phyloP scores from a whole-genome alignment of 352 stramenopile genomes.

The Globisporangium spiculum region DNA sequence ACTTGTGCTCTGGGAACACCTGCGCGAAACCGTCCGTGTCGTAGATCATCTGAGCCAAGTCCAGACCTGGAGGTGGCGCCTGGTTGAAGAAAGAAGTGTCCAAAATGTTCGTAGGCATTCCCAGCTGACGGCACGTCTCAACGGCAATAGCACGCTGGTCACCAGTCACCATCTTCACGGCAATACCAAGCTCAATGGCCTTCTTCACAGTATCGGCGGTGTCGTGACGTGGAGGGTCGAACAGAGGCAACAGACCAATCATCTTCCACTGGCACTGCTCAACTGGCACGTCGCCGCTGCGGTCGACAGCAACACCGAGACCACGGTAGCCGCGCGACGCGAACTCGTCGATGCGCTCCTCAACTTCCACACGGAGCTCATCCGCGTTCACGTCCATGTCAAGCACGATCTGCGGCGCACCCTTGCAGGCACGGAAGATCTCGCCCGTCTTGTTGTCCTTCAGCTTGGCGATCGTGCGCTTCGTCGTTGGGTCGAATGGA shows the following conservation, averaged over 20 bases:
- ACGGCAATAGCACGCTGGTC: constrained; percentile 92
- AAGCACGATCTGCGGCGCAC: constrained; percentile 89
- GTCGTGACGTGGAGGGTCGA: constrained; percentile 93
- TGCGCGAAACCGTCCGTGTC: constrained; percentile 93
- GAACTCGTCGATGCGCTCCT: constrained; percentile 84
- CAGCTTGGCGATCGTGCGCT: constrained; percentile 91
- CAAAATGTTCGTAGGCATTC: constrained; percentile 87
- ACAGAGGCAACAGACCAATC: constrained; percentile 90
- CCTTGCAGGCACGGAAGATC: constrained; percentile 91
- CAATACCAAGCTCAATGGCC: constrained; percentile 88
- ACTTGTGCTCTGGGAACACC: constrained; percentile 92
- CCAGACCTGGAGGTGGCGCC: constrained; percentile 51
- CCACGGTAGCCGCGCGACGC: constrained; percentile 64
- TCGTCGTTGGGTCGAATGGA: constrained; percentile 83
- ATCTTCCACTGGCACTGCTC: constrained; percentile 90
- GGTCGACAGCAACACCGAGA: constrained; percentile 57
- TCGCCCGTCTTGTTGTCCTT: constrained; percentile 75
- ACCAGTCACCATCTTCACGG: constrained; percentile 96
- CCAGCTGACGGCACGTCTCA: constrained; percentile 89
- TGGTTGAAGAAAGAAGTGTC: constrained; percentile 81
- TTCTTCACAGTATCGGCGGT: constrained; percentile 91
- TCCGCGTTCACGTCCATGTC: constrained; percentile 73
- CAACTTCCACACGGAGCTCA: constrained; percentile 54
- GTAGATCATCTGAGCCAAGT: constrained; percentile 85
- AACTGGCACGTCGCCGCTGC: constrained; percentile 54